Evolutionary conservation across 768 basidiomycete species (phyloP).

Genomic region (Mycena olivaceomarginata): DNA sequence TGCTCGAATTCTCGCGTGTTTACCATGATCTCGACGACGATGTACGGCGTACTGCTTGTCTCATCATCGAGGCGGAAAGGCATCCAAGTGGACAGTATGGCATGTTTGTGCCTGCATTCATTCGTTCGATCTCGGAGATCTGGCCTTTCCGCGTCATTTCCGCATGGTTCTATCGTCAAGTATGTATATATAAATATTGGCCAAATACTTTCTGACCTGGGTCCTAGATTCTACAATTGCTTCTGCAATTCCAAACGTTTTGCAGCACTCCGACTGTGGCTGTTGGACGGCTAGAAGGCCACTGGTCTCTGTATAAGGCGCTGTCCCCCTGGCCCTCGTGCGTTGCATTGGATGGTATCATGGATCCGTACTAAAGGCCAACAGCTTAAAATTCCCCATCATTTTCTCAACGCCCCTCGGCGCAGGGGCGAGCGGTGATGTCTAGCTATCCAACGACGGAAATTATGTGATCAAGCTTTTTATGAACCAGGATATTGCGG

Average conservation of each 20-base stretch:
- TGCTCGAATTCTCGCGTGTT: conserved; percentile 3
- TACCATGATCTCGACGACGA: conserved; percentile 7
- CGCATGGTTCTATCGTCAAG: not conserved
- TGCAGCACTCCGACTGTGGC: not conserved
- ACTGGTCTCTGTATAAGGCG: not conserved
- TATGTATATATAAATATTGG: not conserved
- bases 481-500: not conserved
- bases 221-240: not conserved
- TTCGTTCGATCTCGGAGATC: not conserved
- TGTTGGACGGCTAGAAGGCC: not conserved
- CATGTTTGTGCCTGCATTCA: not conserved
- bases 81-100: not conserved
- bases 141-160: no score
- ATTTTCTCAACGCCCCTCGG: not conserved
- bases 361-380: not conserved
- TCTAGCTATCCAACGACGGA: conserved; percentile 1
- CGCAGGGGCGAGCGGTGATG: not conserved
- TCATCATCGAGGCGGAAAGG: not conserved
- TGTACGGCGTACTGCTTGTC: conserved; percentile 8
- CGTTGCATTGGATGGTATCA: not conserved
- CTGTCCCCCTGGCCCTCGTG: no score
- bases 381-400: conserved; percentile 4
- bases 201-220: not conserved
- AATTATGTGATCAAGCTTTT: conserved; percentile 8
- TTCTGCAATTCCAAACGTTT: not conserved